Base-by-base conservation (phyloP, 768 basidiomycete genomes). In the Lentinula sp. region DNA sequence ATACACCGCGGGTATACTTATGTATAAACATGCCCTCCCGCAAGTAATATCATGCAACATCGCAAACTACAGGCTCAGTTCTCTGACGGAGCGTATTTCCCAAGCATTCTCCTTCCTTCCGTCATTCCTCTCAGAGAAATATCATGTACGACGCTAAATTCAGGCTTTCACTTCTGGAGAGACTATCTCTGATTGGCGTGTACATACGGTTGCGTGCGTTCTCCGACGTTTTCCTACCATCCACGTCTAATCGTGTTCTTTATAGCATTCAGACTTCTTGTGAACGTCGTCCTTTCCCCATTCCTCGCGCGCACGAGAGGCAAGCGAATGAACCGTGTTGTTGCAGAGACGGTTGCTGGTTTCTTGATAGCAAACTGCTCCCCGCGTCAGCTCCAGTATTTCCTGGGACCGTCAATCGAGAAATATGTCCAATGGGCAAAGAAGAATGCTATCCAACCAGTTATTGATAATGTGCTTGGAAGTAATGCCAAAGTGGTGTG, bases 401-500 rank as follows among this genome's bases (percentile, higher is more conserved):
- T 48, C 40, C 18, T 48, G 9, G 45, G 45, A n/a, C 45, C 34
- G 10, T 48, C 45, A 5, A 39, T 28, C 28, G 50, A 57, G 1
- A 65, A 63, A 5, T 74, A 74, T 56, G 18, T 21, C 21, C 39
- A 59, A 4, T 65, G 61, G 61, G 61, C 68, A 2, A 68, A 69
- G 62, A 56, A 63, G 35, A 57, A 50, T 13, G 60, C 60, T 5
- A 54, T 70, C 2, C 62, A 66, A 1, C 32, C 59, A 32, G 45
- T 64, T 6, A 60, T 70, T 15, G 74, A 75, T 21, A 70, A 72
- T 5, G 46, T 74, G 5, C 69, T 13, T 4, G 55, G 55, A 56
- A 43, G 65, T 16, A 61, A 68, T 39, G 70, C 70, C 1, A 63
- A 60, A 43, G 60, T 76, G 6, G 62, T 71, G 35, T 77, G 76